phyloP scores from a whole-genome alignment of 75 land plant genomes.

The Ceratopteris richardii region DNA sequence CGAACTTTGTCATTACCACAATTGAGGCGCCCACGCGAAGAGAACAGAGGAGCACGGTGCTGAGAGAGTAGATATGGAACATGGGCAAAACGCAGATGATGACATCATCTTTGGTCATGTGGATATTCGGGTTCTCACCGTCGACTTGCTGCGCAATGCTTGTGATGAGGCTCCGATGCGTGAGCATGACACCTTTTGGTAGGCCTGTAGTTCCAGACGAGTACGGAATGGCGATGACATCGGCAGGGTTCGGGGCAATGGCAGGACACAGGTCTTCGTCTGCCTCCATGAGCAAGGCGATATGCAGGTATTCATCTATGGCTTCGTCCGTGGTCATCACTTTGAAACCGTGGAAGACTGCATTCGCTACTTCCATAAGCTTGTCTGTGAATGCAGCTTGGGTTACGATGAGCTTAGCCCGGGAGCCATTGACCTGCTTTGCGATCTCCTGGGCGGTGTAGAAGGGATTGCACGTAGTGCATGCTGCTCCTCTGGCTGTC shows the following conservation, averaged over 20 bases:
- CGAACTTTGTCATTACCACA: constrained; percentile 59
- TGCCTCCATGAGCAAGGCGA: constrained; percentile 19
- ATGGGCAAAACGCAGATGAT: constrained; percentile 65
- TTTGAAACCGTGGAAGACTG: constrained; percentile 12
- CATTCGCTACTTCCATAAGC: constrained; percentile 26
- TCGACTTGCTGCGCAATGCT: constrained; percentile 80
- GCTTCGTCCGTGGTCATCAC: constrained; percentile 13
- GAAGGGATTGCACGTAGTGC: constrained; percentile 71
- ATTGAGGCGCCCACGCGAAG: constrained; percentile 57
- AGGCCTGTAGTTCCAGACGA: constrained; percentile 80
- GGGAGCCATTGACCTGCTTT: constrained; percentile 45
- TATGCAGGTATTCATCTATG: constrained; percentile 8
- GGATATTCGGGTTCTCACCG: constrained; percentile 68
- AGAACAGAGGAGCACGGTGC: constrained; percentile 52
- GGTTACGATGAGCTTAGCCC: constrained; percentile 42
- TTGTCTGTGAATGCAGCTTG: constrained; percentile 32
- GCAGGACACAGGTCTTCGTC: neutral
- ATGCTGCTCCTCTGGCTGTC: constrained; percentile 35
- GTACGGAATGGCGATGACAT: constrained; percentile 72
- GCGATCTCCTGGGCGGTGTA: constrained; percentile 57
- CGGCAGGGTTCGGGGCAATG: constrained; percentile 38
- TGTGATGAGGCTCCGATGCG: constrained; percentile 54
- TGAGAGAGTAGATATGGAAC: constrained; percentile 75
- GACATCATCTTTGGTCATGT: constrained; percentile 44
- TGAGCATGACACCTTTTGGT: constrained; percentile 82